Evolutionary conservation across 441 rosid species (phyloP).

Genomic region (Sinapis alba): DNA sequence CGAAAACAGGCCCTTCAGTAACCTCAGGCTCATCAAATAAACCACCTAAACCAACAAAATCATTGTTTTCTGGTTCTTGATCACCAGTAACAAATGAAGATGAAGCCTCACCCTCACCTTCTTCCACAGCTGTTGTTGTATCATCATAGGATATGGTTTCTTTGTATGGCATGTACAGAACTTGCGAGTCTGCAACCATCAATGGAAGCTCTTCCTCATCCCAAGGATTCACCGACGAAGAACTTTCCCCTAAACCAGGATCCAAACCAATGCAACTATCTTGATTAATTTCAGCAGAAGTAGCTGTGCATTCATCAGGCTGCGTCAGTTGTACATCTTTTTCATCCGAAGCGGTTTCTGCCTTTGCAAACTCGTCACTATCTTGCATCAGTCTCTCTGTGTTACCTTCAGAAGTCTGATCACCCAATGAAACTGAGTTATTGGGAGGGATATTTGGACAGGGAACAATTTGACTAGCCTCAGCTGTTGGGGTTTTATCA

Average conservation of each 20-base stretch:
- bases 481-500: constrained; percentile 8
- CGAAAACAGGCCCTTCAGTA: constrained; percentile 54
- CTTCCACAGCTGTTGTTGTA: constrained; percentile 42
- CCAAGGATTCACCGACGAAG: constrained; percentile 59
- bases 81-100: constrained; percentile 49
- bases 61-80: constrained; percentile 55
- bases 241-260: constrained; percentile 43
- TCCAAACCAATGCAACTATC: constrained; percentile 38
- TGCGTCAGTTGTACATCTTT: constrained; percentile 23
- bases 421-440: constrained; percentile 16
- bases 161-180: constrained; percentile 74
- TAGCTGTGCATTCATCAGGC: constrained; percentile 41
- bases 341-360: constrained; percentile 20
- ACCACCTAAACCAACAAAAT: constrained; percentile 79
- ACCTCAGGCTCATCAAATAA: constrained; percentile 87
- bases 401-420: constrained; percentile 23
- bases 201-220: constrained; percentile 62
- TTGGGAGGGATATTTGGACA: background rate
- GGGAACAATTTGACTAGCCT: constrained; percentile 8
- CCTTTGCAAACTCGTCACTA: constrained; percentile 6
- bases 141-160: constrained; percentile 49
- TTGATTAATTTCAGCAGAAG: constrained; percentile 38
- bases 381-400: constrained; percentile 12
- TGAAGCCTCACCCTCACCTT: constrained; percentile 52
- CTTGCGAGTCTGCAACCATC: constrained; percentile 62